These are phyloP conservation scores for Plasmopara viticola DNA, from an alignment of 352 stramenopile genomes.

Conservation along the genomic window DNA sequence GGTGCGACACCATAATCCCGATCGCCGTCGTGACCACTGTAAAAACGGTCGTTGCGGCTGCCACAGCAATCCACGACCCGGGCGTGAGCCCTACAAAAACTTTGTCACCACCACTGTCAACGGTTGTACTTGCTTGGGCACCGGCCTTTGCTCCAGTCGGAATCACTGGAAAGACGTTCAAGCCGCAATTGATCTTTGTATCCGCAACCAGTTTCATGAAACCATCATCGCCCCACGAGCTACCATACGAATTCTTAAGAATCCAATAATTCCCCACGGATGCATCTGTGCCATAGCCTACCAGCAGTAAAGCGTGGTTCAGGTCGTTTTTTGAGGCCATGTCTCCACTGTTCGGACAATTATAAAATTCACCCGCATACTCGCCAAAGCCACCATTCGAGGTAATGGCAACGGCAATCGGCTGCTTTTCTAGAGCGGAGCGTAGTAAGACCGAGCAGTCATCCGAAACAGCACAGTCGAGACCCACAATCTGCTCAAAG, in stretches of 20 bases:
- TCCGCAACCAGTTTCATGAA: slow-evolving; percentile 65
- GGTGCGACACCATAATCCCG: slow-evolving; percentile 35
- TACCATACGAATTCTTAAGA: slow-evolving; percentile 79
- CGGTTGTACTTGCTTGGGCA: slow-evolving; percentile 27
- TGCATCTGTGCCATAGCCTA: slow-evolving; percentile 63
- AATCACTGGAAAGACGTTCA: slow-evolving; percentile 77
- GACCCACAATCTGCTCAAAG: slow-evolving; percentile 59
- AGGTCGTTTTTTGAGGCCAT: slow-evolving; percentile 64
- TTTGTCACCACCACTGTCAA: slow-evolving; percentile 66
- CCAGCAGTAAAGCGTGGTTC: slow-evolving; percentile 72
- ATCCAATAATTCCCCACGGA: slow-evolving; percentile 73
- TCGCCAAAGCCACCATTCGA: slow-evolving; percentile 66
- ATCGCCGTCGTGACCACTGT: slow-evolving; percentile 42
- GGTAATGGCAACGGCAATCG: slow-evolving; percentile 72
- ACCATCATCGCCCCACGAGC: slow-evolving; percentile 52
- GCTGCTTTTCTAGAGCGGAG: slow-evolving; percentile 49
- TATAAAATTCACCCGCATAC: slow-evolving; percentile 65
- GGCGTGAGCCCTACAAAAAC: slow-evolving; percentile 53
- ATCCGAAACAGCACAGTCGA: slow-evolving; percentile 44
- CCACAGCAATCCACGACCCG: slow-evolving; percentile 51
- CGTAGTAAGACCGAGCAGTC: slow-evolving; percentile 54
- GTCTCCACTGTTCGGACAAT: slow-evolving; percentile 56
- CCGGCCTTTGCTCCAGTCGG: slow-evolving; percentile 48
- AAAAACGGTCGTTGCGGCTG: slow-evolving; percentile 35
- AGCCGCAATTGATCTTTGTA: slow-evolving; percentile 66